These are phyloP conservation scores for Salix caprea DNA, from an alignment of 345 rosid species.

Conservation along the genomic window DNA sequence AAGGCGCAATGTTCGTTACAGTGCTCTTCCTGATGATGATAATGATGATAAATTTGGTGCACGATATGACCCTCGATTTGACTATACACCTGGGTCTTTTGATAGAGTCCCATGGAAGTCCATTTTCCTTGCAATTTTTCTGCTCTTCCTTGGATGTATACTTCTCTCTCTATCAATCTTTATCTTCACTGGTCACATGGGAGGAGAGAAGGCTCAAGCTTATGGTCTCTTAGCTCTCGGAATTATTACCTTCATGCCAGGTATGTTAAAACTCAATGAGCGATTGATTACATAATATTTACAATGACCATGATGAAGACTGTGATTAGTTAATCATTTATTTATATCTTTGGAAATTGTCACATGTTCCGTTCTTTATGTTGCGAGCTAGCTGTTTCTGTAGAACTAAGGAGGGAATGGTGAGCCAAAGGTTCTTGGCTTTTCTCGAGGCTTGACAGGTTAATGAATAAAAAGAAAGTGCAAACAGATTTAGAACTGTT, in stretches of 20 bases:
- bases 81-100: conserved; percentile 52
- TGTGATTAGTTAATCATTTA: no score
- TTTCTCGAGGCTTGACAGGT: background rate
- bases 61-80: conserved; percentile 60
- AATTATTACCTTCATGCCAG: conserved; percentile 77
- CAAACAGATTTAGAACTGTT: background rate
- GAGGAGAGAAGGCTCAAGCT: conserved; percentile 71
- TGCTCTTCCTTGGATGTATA: conserved; percentile 59
- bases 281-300: no score
- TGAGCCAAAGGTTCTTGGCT: background rate
- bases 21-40: conserved; percentile 55
- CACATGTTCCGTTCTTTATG: no score
- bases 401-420: background rate
- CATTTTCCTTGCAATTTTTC: conserved; percentile 61
- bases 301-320: no score
- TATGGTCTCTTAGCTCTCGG: conserved; percentile 79
- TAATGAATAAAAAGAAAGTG: background rate
- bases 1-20: conserved; percentile 48
- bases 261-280: conserved; percentile 25
- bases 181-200: conserved; percentile 83
- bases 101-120: conserved; percentile 86
- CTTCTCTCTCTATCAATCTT: conserved; percentile 68
- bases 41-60: conserved; percentile 32
- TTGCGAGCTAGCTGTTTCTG: no score
- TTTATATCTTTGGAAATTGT: no score